Conservation (phyloP, 1,284 basidiomycete species). For the Phenoliferia sp. region DNA sequence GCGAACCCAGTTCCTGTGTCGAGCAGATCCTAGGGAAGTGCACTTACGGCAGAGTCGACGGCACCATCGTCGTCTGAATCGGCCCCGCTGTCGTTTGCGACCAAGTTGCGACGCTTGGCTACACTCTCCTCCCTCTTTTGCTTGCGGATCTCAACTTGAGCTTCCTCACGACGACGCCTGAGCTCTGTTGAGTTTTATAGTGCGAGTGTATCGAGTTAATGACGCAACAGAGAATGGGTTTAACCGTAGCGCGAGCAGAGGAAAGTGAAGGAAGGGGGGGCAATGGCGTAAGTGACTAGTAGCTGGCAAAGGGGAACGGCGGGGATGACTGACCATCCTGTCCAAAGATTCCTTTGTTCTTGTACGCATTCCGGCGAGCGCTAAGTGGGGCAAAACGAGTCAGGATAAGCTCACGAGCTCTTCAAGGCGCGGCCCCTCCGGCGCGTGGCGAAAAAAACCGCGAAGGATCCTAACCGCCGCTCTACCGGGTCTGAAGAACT, state of each 20-base stretch:
- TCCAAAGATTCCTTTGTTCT: slow-evolving; percentile 74
- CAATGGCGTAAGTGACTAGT: too few relatives aligned
- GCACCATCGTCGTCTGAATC: slow-evolving; percentile 37
- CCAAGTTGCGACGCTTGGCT: slow-evolving; percentile 88
- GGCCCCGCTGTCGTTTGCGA: slow-evolving; percentile 59
- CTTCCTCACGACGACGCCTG: slow-evolving; percentile 88
- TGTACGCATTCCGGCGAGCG: slow-evolving; percentile 48
- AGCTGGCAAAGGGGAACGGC: too few relatives aligned
- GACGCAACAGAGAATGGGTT: background rate
- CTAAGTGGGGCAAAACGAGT: background rate
- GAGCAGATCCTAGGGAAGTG: background rate
- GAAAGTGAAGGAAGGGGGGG: background rate
- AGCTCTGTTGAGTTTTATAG: slow-evolving; percentile 53
- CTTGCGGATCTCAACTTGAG: slow-evolving; percentile 93
- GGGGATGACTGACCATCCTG: slow-evolving; percentile 50
- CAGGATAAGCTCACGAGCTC: background rate
- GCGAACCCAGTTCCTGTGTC: background rate
- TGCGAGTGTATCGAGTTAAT: background rate
- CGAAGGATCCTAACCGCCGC: background rate
- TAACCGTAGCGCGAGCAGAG: too few relatives aligned
- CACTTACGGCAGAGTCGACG: slow-evolving; percentile 53
- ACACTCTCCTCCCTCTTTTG: slow-evolving; percentile 97
- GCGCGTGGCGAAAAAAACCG: background rate
- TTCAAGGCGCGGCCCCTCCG: too few relatives aligned
- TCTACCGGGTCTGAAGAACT: background rate